phyloP scores from a whole-genome alignment of 2,329 filamentous ascomycete genomes.

The Aspergillus brasiliensis region DNA sequence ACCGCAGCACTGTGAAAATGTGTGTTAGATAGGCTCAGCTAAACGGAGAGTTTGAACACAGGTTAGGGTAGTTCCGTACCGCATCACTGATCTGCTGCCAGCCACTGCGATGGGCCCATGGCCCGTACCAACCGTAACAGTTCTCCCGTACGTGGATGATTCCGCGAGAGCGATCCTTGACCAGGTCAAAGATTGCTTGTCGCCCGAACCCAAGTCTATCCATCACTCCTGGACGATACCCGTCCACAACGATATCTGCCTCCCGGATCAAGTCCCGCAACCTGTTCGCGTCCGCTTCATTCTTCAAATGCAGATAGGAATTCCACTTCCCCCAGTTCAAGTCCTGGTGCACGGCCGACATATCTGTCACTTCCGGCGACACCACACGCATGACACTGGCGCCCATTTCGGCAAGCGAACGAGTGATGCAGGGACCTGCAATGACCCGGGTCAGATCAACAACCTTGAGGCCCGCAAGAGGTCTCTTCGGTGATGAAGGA shows the following conservation, averaged over 20 bases:
- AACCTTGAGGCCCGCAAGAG: conserved; percentile 66
- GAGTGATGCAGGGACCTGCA: conserved; percentile 71
- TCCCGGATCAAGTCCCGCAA: conserved; percentile 65
- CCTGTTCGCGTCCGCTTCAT: conserved; percentile 51
- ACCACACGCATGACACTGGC: conserved; percentile 75
- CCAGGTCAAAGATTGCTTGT: conserved; percentile 55
- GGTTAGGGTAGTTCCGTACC: conserved; percentile 45
- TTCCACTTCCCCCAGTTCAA: conserved; percentile 73
- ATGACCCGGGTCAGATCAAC: conserved; percentile 76
- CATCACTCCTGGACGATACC: conserved; percentile 68
- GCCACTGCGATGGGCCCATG: conserved; percentile 65
- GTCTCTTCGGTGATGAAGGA: not conserved
- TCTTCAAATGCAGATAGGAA: conserved; percentile 65
- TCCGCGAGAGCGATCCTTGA: conserved; percentile 60
- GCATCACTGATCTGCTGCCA: conserved; percentile 75
- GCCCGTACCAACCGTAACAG: conserved; percentile 67
- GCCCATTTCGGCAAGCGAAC: conserved; percentile 73
- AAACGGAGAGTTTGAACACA: too few species aligned
- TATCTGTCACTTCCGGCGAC: conserved; percentile 66
- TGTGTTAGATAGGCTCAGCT: too few species aligned
- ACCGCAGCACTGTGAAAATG: conserved; percentile 42
- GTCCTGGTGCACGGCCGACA: conserved; percentile 73
- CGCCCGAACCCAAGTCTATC: conserved; percentile 66
- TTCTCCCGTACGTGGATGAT: conserved; percentile 73
- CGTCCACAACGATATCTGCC: conserved; percentile 69